Conservation (phyloP, 129 eudicot species). For the Flaveria trinervia region DNA sequence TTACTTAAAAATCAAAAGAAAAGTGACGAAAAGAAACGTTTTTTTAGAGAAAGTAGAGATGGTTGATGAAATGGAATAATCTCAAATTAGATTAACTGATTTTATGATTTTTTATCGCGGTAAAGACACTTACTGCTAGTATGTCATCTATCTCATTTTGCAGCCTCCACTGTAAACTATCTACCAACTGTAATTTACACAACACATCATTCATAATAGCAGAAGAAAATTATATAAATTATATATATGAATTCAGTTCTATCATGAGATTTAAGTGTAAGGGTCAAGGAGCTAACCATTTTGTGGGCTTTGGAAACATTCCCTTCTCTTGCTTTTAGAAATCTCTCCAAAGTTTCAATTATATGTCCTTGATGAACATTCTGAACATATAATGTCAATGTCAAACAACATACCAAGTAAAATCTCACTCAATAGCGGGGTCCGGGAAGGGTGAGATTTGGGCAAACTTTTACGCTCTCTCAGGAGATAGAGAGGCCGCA, state of each 20-base stretch:
- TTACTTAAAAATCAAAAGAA: background rate
- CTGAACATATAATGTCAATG: conserved; percentile 41
- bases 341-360: conserved; percentile 55
- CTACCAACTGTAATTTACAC: conserved; percentile 58
- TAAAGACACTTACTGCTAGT: conserved; percentile 50
- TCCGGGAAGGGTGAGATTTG: too few species aligned
- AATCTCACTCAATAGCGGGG: too few species aligned
- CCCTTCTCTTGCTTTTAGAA: conserved; percentile 74
- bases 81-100: background rate
- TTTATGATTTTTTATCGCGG: background rate
- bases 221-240: too few species aligned
- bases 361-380: conserved; percentile 74
- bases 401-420: background rate
- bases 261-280: background rate
- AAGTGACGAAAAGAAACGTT: background rate
- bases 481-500: too few species aligned
- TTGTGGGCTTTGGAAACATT: conserved; percentile 61
- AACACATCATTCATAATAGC: conserved; percentile 7
- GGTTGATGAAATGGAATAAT: too few species aligned
- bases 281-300: conserved; percentile 46
- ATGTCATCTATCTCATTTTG: conserved; percentile 69
- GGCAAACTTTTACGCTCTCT: too few species aligned
- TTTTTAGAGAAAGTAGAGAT: too few species aligned
- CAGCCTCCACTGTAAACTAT: conserved; percentile 72
- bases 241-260: background rate